Evolutionary conservation across 805 yeast genomes (phyloP).

Genomic region (Starmerella vitae): DNA sequence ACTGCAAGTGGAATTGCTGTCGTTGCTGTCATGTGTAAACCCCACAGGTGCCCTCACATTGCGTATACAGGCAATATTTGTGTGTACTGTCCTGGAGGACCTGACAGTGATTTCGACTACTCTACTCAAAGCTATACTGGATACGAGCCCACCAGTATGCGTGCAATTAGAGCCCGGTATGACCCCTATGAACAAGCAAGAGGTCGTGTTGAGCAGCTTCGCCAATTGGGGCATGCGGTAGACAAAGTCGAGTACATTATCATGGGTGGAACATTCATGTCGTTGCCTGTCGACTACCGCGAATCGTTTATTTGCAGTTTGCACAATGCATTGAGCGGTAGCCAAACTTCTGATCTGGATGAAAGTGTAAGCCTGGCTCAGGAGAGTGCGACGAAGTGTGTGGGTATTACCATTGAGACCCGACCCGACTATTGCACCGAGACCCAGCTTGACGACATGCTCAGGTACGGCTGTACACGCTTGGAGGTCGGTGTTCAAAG

Average conservation of each 20-base stretch:
- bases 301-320: conserved; percentile 78
- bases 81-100: conserved; percentile 98
- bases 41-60: conserved; percentile 97
- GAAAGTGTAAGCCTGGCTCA: conserved; percentile 87
- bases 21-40: conserved; percentile 98
- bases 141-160: conserved; percentile 96
- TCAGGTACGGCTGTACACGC: conserved; percentile 91
- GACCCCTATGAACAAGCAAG: conserved; percentile 98
- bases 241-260: conserved; percentile 95
- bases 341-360: conserved; percentile 70
- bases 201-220: conserved; percentile 89
- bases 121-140: conserved; percentile 98
- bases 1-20: conserved; percentile 98
- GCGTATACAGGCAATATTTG: conserved; percentile 98
- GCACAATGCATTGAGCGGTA: conserved; percentile 92
- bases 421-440: conserved; percentile 97
- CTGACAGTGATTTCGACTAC: conserved; percentile 95
- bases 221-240: conserved; percentile 89
- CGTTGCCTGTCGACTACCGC: conserved; percentile 76
- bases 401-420: conserved; percentile 95
- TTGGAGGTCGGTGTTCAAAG: conserved; percentile 95
- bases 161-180: conserved; percentile 96
- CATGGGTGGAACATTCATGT: conserved; percentile 99
- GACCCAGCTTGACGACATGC: conserved; percentile 89
- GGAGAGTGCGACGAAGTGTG: conserved; percentile 91